A percentile compares a stretch with the other conserved stretches of the same genome.
These are phyloP conservation scores for Irineochytrium annulatum DNA, from an alignment of 192 early-diverging fungal species.

Conservation along the genomic window DNA sequence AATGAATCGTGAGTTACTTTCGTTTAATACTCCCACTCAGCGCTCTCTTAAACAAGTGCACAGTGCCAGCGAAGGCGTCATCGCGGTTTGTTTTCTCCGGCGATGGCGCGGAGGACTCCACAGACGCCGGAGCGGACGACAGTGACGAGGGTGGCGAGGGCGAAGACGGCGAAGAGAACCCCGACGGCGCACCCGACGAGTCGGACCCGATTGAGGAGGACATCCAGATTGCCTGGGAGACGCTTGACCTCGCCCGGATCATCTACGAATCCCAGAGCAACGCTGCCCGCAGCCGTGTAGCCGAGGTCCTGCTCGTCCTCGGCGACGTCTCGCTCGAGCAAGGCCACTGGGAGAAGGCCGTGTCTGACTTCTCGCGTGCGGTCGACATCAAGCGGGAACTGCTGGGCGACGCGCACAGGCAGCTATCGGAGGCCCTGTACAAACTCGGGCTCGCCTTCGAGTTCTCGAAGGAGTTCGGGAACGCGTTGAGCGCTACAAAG, in stretches of 20 bases:
- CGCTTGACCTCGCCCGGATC: slow-evolving; percentile 77
- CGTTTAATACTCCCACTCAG: too few species aligned
- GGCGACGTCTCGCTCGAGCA: slow-evolving; percentile 87
- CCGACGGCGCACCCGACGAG: not conserved
- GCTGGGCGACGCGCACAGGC: slow-evolving; percentile 48
- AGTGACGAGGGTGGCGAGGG: slow-evolving; percentile 7
- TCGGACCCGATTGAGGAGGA: slow-evolving; percentile 19
- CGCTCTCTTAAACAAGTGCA: too few species aligned
- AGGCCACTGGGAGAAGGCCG: slow-evolving; percentile 66
- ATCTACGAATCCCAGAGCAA: slow-evolving; percentile 57
- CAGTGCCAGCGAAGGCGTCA: not conserved
- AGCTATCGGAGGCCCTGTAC: slow-evolving; percentile 69
- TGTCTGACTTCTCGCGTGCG: slow-evolving; percentile 54
- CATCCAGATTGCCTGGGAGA: slow-evolving; percentile 77
- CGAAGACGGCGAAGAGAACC: slow-evolving; percentile 4
- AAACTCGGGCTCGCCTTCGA: slow-evolving; percentile 67
- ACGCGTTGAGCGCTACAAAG: slow-evolving; percentile 53
- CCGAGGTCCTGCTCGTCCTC: slow-evolving; percentile 68
- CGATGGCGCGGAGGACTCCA: not conserved
- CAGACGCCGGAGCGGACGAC: slow-evolving; percentile 15
- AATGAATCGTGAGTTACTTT: too few species aligned
- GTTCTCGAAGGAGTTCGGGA: slow-evolving; percentile 42
- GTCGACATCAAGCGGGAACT: slow-evolving; percentile 49
- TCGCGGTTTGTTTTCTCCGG: slow-evolving; percentile 3
- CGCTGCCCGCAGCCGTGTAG: slow-evolving; percentile 38